Evolutionary conservation across 495 filamentous ascomycete genomes (phyloP).

Genomic region (Parathielavia hyrcaniae): DNA sequence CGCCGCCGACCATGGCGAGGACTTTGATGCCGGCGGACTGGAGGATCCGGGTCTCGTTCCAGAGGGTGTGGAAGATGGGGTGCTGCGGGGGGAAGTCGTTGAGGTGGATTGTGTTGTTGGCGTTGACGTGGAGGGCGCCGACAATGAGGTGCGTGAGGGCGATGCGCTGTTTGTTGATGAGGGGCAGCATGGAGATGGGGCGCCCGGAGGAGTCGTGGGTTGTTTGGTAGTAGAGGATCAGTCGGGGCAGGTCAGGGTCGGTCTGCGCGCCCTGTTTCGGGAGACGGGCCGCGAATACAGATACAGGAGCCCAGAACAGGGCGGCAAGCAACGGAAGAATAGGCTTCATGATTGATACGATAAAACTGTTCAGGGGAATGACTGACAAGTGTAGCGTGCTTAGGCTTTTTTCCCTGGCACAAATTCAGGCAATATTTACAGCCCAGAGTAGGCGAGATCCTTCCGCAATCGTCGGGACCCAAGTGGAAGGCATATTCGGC

Average conservation of each 20-base stretch:
- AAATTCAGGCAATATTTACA: no score
- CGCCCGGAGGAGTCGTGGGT: conserved; percentile 46
- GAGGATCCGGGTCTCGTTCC: conserved; percentile 56
- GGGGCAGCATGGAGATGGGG: conserved; percentile 67
- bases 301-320: neutral
- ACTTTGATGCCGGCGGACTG: conserved; percentile 62
- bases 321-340: neutral
- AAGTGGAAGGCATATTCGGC: no score
- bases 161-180: conserved; percentile 52
- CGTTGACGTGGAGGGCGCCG: conserved; percentile 68
- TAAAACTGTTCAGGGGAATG: neutral
- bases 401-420: no score
- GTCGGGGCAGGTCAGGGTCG: conserved; percentile 28
- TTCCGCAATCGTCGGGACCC: no score
- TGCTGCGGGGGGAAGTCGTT: conserved; percentile 61
- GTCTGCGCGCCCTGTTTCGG: neutral
- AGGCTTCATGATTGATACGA: neutral
- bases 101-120: conserved; percentile 54
- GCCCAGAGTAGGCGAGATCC: no score
- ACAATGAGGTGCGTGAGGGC: conserved; percentile 65
- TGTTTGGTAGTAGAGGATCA: conserved; percentile 70
- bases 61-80: conserved; percentile 53
- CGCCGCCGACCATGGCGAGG: conserved; percentile 78
- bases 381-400: neutral
- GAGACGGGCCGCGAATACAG: neutral